Percentiles rank a stretch among this genome's conserved stretches.
Evolutionary conservation across 345 rosid genomes (phyloP).

Genomic region (Salix suchowensis): DNA sequence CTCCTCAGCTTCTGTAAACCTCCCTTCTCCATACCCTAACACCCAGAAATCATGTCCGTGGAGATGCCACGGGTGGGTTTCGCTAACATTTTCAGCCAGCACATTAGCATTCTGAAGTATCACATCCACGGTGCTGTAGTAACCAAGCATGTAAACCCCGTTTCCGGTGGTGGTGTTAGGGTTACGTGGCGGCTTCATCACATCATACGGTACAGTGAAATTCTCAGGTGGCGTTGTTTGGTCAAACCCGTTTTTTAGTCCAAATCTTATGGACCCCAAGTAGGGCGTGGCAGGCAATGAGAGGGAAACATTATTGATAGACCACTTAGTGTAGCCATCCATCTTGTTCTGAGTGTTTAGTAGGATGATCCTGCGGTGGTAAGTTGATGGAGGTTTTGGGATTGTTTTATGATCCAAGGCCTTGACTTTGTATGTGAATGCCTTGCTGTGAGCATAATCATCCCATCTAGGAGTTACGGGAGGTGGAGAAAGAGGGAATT

Average conservation of each 20-base stretch:
- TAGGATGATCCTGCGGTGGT: slow-evolving; percentile 40
- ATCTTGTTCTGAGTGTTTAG: slow-evolving; percentile 66
- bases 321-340: slow-evolving; percentile 59
- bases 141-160: slow-evolving; percentile 46
- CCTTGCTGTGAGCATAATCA: slow-evolving; percentile 48
- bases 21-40: slow-evolving; percentile 73
- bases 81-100: slow-evolving; percentile 36
- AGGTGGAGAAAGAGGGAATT: slow-evolving; percentile 44
- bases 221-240: slow-evolving; percentile 41
- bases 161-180: slow-evolving; percentile 44
- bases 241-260: slow-evolving; percentile 36
- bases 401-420: slow-evolving; percentile 32
- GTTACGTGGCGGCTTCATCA: slow-evolving; percentile 44
- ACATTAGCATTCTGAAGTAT: slow-evolving; percentile 70
- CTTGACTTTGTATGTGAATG: slow-evolving; percentile 33
- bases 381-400: slow-evolving; percentile 38
- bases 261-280: slow-evolving; percentile 54
- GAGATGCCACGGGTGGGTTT: slow-evolving; percentile 82
- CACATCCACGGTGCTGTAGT: slow-evolving; percentile 59
- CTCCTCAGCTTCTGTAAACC: slow-evolving; percentile 33
- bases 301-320: slow-evolving; percentile 68
- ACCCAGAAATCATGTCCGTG: slow-evolving; percentile 90
- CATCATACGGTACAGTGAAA: slow-evolving; percentile 38
- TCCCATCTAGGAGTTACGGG: slow-evolving; percentile 63
- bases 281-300: slow-evolving; percentile 66